Base-by-base conservation (phyloP, 768 basidiomycete species). In the Scleroderma citrinum region DNA sequence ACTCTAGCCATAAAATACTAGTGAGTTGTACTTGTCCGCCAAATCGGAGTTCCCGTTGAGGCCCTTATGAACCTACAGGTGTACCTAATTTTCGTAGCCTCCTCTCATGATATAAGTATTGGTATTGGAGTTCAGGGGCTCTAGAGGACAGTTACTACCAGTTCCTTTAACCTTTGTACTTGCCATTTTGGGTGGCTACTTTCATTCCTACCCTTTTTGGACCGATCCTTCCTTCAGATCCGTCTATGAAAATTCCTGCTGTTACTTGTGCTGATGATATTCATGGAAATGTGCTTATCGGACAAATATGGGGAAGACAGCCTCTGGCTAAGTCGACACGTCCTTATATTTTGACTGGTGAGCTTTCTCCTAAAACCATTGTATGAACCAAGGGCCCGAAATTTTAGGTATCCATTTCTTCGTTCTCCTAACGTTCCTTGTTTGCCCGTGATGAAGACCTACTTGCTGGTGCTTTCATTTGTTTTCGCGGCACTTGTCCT, bases 381-480 rank as follows among this genome's bases (percentile, higher is more conserved):
- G 37, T n/a, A 10, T 17, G n/a, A 10, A 11, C n/a, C 5, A 4
- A 29, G 26, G 26, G 16, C n/a, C 16, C 30, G 21, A 34, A 42
- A 14, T 21, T 37, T 32, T 38, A 37, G 46, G 58, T 62, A 51
- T 40, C 56, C 44, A 21, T 39, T n/a, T 44, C 47, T 47, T 52
- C 47, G n/a, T 34, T 53, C 32, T 30, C 30, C 31, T 16, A 29
- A 31, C 36, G 47, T 46, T 48, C 43, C 17, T 39, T 54, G 38
- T 48, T 29, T 51, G 24, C 14, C 48, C 39, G 35, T 26, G 16
- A 68, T 66, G 62, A 51, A 60, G 43, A 37, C 53, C 38, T 75
- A 51, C 41, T 47, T 77, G 38, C 62, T 70, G 36, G 66, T 62
- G 21, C 49, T 77, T 31, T 76, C 77, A 17, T 72, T 82, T 55